phyloP scores from a whole-genome alignment of 768 basidiomycete species.

The Amanita subjunquillea region DNA sequence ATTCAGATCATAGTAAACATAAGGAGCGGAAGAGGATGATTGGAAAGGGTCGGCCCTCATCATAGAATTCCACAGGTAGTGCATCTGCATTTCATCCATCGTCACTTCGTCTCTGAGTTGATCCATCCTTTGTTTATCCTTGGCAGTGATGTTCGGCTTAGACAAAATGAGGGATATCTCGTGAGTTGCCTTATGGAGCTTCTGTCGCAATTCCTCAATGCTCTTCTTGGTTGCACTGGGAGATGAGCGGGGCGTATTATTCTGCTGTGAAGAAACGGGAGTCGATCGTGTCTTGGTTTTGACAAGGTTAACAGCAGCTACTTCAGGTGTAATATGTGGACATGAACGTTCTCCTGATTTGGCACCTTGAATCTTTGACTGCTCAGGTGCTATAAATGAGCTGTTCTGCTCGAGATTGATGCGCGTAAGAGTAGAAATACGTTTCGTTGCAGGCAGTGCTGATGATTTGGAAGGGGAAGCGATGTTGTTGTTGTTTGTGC shows the following conservation, averaged over 20 bases:
- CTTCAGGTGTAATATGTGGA: neutral
- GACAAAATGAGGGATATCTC: neutral
- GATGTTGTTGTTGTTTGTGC: slow-evolving; percentile 2
- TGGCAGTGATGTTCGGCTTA: neutral
- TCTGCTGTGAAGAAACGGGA: neutral
- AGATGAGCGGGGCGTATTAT: neutral
- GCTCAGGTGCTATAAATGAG: neutral
- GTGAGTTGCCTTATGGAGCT: neutral
- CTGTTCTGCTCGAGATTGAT: neutral
- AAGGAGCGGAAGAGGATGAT: neutral
- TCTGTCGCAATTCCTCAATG: neutral
- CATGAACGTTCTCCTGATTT: neutral
- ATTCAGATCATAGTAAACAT: neutral
- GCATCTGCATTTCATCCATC: neutral
- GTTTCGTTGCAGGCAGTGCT: neutral
- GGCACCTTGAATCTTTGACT: neutral
- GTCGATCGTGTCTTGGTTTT: neutral
- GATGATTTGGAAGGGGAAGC: neutral
- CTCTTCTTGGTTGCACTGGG: neutral
- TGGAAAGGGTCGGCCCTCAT: neutral
- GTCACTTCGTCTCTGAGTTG: neutral
- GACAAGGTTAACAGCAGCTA: neutral
- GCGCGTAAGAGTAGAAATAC: slow-evolving; percentile 2
- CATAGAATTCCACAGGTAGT: neutral
- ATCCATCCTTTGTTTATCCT: neutral